Percentiles rank a stretch among this genome's conserved stretches.
Evolutionary conservation across 164 flowering plant species (phyloP).

Genomic region (Saururus chinensis): DNA sequence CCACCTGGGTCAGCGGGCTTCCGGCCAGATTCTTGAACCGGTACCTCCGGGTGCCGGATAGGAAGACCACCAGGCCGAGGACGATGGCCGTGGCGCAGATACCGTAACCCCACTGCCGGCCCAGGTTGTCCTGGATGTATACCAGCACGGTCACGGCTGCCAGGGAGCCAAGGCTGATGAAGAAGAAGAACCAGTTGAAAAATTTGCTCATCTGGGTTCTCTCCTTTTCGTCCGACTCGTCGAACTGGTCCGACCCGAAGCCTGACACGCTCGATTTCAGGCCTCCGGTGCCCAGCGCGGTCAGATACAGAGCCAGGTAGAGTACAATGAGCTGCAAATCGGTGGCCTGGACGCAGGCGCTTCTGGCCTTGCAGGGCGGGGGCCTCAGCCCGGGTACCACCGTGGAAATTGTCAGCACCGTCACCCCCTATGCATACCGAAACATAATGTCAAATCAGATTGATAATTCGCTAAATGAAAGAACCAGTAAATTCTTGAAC

Average conservation of each 20-base stretch:
- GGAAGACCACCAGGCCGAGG: slow-evolving; percentile 38
- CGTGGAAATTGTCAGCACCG: slow-evolving; percentile 73
- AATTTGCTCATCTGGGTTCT: slow-evolving; percentile 45
- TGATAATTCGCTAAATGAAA: background rate
- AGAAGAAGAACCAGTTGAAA: slow-evolving; percentile 95
- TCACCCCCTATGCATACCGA: slow-evolving; percentile 51
- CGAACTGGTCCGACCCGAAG: slow-evolving; percentile 92
- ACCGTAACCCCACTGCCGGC: slow-evolving; percentile 83
- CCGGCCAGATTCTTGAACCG: slow-evolving; percentile 85
- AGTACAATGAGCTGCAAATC: slow-evolving; percentile 49
- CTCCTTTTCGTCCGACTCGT: slow-evolving; percentile 49
- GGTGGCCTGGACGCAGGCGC: slow-evolving; percentile 46
- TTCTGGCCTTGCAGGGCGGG: slow-evolving; percentile 40
- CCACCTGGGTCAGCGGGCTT: slow-evolving; percentile 81
- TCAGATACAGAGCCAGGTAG: slow-evolving; percentile 65
- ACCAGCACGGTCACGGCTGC: slow-evolving; percentile 76
- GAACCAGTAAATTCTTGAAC: too few species aligned
- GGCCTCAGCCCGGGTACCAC: slow-evolving; percentile 65
- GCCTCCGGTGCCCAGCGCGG: slow-evolving; percentile 94
- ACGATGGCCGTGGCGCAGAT: slow-evolving; percentile 57
- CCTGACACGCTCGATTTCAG: slow-evolving; percentile 92
- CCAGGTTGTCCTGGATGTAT: slow-evolving; percentile 77
- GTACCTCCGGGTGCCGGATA: slow-evolving; percentile 62
- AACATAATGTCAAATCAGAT: background rate
- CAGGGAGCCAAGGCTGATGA: slow-evolving; percentile 74